Evolutionary conservation across 2,329 filamentous ascomycete species (phyloP), one percentile per base, ranked within the genome.

Genomic region (Ophiostoma ulmi): DNA sequence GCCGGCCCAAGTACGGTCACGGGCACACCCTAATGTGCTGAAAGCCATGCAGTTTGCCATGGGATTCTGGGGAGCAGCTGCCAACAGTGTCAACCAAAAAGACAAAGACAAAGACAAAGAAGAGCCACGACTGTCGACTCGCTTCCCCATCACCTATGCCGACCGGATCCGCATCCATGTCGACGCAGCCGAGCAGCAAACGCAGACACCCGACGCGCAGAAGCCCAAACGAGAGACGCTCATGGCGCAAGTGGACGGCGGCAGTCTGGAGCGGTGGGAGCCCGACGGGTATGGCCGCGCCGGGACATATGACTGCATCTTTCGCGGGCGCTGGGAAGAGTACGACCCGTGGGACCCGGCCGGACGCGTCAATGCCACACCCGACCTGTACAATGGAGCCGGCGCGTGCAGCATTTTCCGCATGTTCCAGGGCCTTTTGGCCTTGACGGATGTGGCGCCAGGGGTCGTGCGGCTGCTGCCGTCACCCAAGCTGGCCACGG

Each of bases 191-290:
- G 78, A 74, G 72, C 74, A 77, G 41, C 77, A 77, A 64, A 66
- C 74, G 68, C 73, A 76, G 44, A 61, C 69, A 58, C 14, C 6
- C 44, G 8, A 44, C n/a, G 74, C 72, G 26, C 74, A 31, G 31
- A 31, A 31, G 31, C 31, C 76, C 72, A 76, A 48, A 35, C 11
- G n/a, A 83, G 83, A 83, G 0, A 82, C 83, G 38, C 79, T 86
- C 70, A 86, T 90, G 52, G 89, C 89, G 2, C 90, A 92, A 77
- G 83, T 90, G 2, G 90, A 92, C 76, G 90, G 90, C 69, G 90
- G 90, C 63, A 90, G 87, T 26, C 80, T 91, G 1, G 90, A 92
- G 78, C 85, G 90, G 14, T 92, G 90, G 90, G 90, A 92, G 74
- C 84, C 86, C 41, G 83, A 87, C 72, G 90, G 90, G 5, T 92